phyloP scores from a whole-genome alignment of 2,329 filamentous ascomycete species.

The Colletotrichum spaethianum region DNA sequence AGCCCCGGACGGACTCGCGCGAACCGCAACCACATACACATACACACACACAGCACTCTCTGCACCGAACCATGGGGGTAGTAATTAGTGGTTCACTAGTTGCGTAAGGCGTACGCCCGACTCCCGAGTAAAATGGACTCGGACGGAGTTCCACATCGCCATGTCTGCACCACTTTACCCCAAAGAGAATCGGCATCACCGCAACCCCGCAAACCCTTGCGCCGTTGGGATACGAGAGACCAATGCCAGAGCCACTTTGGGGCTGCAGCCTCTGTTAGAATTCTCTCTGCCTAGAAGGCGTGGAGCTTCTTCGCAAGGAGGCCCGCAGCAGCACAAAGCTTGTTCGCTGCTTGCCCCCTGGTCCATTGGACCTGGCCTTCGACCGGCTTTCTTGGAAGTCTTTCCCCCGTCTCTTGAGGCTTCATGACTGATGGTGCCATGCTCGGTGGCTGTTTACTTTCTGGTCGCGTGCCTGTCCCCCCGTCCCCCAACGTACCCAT shows the following conservation, averaged over 20 bases:
- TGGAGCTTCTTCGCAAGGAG: constrained; percentile 4
- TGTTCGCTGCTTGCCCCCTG: constrained; percentile 25
- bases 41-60: background rate
- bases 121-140: constrained; percentile 11
- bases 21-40: background rate
- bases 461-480: constrained; percentile 25
- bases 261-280: background rate
- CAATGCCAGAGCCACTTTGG: constrained; percentile 9
- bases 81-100: background rate
- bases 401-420: background rate
- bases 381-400: background rate
- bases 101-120: constrained; percentile 18
- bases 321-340: constrained; percentile 34
- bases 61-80: background rate
- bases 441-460: background rate
- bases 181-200: constrained; percentile 22
- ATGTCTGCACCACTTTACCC: constrained; percentile 18
- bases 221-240: constrained; percentile 24
- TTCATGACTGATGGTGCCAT: background rate
- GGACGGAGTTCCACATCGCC: constrained; percentile 19
- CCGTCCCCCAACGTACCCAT: background rate
- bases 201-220: constrained; percentile 17
- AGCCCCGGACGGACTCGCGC: background rate
- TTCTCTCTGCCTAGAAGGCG: constrained; percentile 1
- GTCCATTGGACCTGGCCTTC: background rate